These are phyloP conservation scores for Glycine latifolia DNA, from an alignment of 306 rosid species.

Conservation along the genomic window DNA sequence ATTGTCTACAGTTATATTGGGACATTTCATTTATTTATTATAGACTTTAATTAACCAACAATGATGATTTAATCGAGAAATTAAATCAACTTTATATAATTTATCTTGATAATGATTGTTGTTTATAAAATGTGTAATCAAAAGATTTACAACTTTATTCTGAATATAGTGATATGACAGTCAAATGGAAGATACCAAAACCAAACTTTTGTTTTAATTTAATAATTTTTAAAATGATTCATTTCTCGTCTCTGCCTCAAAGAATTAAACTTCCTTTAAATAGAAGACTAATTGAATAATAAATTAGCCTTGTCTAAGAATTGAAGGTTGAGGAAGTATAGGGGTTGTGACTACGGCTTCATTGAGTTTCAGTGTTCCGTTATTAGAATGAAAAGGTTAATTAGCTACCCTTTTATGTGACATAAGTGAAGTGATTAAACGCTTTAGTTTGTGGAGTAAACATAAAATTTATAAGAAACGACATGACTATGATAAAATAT, in stretches of 20 bases:
- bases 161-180: neutral
- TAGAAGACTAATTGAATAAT: neutral
- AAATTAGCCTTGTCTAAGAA: neutral
- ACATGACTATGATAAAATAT: too few species aligned
- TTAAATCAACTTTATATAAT: neutral
- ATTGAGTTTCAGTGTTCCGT: neutral
- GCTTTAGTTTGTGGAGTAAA: neutral
- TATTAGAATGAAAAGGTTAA: neutral
- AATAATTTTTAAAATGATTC: neutral
- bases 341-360: neutral
- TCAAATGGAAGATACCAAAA: neutral
- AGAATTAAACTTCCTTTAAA: neutral
- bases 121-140: neutral
- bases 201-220: neutral
- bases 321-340: neutral
- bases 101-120: neutral
- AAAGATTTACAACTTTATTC: neutral
- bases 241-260: neutral
- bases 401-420: neutral
- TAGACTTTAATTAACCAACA: neutral
- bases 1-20: too few species aligned
- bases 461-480: too few species aligned
- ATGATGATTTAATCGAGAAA: neutral
- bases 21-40: too few species aligned
- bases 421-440: conserved; percentile 1